A percentile compares a stretch with the other conserved stretches of the same genome.
Conservation (phyloP, 257 asterid species). For the Echites panduratus region DNA sequence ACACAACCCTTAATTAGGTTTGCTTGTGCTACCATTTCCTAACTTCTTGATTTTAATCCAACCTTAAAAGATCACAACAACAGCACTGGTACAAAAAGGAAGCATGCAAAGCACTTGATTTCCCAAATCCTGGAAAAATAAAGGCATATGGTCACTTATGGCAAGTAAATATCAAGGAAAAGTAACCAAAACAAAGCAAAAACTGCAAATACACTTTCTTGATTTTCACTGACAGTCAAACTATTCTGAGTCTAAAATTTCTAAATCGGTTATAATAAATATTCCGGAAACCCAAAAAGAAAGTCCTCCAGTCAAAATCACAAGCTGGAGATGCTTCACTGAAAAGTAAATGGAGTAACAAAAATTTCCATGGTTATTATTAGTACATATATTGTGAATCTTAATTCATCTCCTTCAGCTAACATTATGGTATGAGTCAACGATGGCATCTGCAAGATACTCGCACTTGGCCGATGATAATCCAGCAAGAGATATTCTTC, state of each 20-base stretch:
- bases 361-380: background rate
- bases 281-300: background rate
- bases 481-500: conserved; percentile 95
- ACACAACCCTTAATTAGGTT: no score
- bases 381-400: background rate
- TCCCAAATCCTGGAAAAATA: background rate
- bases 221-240: background rate
- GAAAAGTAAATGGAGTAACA: background rate
- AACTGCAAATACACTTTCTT: background rate
- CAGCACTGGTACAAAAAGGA: background rate
- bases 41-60: no score
- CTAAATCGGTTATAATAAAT: no score
- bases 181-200: background rate
- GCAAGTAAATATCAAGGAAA: background rate
- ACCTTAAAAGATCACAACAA: background rate
- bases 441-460: conserved; percentile 92
- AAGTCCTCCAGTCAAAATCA: background rate
- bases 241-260: background rate
- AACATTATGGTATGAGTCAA: conserved; percentile 80
- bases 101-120: background rate
- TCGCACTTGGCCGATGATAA: conserved; percentile 85
- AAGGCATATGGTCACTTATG: background rate
- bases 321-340: conserved; percentile 10
- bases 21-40: no score
- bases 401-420: conserved; percentile 30